Base-by-base conservation (phyloP, 2,329 filamentous ascomycete species). In the Scolecobasidium constrictum region DNA sequence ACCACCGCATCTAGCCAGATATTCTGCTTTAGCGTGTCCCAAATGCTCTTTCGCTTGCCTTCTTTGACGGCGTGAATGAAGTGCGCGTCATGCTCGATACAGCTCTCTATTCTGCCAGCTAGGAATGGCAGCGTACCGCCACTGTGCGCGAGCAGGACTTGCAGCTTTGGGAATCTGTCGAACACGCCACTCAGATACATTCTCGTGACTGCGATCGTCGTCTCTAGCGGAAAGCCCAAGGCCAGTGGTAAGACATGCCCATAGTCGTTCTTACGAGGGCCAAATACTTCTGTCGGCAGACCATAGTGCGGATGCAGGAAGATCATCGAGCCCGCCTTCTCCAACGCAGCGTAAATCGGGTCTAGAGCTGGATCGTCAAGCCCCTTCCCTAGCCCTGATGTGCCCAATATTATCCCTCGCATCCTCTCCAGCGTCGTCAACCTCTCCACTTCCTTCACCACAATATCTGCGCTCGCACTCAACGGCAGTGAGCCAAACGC, bases 241-340 rank as follows among this genome's bases (percentile, higher is more conserved):
- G 86, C 85, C 0, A 95, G 67, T 0, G 87, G 84, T 2, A 95
- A 69, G 1, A 94, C 86, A 58, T 94, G 88, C 0, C 88, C 88
- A 56, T 93, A 94, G 22, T 74, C 71, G 47, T 81, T 79, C 0
- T 75, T 76, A 5, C 81, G 69, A 0, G 83, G 75, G 0, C 88
- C 88, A 64, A 84, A 94, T 3, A 93, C 85, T 6, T 78, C 74
- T 46, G 75, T 74, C 0, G 86, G 87, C 2, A 95, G 73, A 1
- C 88, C 88, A 58, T 95, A 94, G 62, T 95, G 88, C 20, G 88
- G 88, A 61, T 95, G 88, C 40, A 95, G 61, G 64, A 95, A 95
- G 38, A 94, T 68, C 18, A 83, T 67, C 23, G 86, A 67, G 5
- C 68, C 60, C 0, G 75, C 73, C 33, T 73, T 71, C 34, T 85